phyloP scores from a whole-genome alignment of 1,284 basidiomycete species.

The Pseudozyma pruni region DNA sequence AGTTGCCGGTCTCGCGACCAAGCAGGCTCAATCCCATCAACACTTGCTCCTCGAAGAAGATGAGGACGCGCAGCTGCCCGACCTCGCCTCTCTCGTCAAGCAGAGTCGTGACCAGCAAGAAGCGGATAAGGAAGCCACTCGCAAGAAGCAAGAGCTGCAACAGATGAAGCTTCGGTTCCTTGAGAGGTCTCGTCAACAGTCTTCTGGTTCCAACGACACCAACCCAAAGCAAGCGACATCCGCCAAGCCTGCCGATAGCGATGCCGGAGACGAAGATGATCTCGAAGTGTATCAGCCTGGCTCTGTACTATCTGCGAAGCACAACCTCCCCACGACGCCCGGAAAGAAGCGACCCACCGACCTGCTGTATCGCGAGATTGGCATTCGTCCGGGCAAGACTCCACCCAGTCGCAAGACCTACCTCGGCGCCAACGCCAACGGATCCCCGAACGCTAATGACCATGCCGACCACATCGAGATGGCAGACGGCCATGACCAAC shows the following conservation, averaged over 20 bases:
- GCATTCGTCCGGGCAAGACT: slow-evolving; percentile 24
- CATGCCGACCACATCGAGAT: slow-evolving; percentile 8
- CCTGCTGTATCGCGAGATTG: slow-evolving; percentile 34
- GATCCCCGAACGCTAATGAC: slow-evolving; percentile 30
- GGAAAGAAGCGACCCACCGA: slow-evolving; percentile 38
- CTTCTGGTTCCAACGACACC: neutral
- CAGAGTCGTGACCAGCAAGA: slow-evolving; percentile 26
- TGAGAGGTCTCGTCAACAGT: slow-evolving; percentile 22
- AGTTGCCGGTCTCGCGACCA: slow-evolving; percentile 26
- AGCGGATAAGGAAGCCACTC: slow-evolving; percentile 12
- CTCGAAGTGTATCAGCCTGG: slow-evolving; percentile 26
- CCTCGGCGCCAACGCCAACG: slow-evolving; percentile 21
- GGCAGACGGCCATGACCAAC: slow-evolving; percentile 22
- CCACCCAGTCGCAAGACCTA: slow-evolving; percentile 23
- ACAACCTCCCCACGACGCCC: slow-evolving; percentile 29
- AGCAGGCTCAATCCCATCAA: slow-evolving; percentile 11
- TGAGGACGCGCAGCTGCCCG: slow-evolving; percentile 32
- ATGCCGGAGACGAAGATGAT: slow-evolving; percentile 15
- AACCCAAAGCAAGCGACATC: too few species aligned
- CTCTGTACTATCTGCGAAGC: slow-evolving; percentile 30
- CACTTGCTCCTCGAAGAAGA: slow-evolving; percentile 15
- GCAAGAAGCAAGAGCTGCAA: slow-evolving; percentile 12
- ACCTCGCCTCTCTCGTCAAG: slow-evolving; percentile 34
- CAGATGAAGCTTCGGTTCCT: slow-evolving; percentile 38
- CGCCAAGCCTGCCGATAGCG: neutral